Percentiles rank a stretch among this genome's conserved stretches.
phyloP scores from a whole-genome alignment of 345 rosid species.

The Nasturtium officinale region DNA sequence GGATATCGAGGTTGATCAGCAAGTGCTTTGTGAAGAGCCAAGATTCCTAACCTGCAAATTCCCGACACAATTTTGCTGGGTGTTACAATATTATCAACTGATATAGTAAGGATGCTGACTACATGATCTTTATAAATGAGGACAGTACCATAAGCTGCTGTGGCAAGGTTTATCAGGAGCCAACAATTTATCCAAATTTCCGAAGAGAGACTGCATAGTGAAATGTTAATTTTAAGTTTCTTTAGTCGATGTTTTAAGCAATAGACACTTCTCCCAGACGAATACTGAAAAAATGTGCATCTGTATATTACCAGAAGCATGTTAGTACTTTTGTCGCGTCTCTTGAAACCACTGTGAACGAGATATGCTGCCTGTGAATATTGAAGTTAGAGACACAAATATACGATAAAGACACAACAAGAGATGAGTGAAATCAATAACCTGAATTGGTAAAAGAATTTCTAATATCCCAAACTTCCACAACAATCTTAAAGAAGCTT shows the following conservation, averaged over 20 bases:
- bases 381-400: slow-evolving; percentile 34
- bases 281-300: slow-evolving; percentile 7
- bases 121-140: not conserved
- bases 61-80: not conserved
- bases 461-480: slow-evolving; percentile 93
- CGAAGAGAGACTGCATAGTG: slow-evolving; percentile 66
- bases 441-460: slow-evolving; percentile 82
- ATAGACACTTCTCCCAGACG: slow-evolving; percentile 14
- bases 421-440: slow-evolving; percentile 26
- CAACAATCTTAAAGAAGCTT: slow-evolving; percentile 78
- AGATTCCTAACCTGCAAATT: slow-evolving; percentile 62
- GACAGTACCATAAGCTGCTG: slow-evolving; percentile 71
- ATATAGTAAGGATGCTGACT: not conserved
- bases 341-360: slow-evolving; percentile 58
- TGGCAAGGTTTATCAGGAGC: slow-evolving; percentile 91
- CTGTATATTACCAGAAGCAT: slow-evolving; percentile 68
- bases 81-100: not conserved
- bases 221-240: slow-evolving; percentile 29
- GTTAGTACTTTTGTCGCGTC: slow-evolving; percentile 81
- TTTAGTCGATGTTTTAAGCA: not conserved
- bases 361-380: slow-evolving; percentile 75
- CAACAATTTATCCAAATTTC: slow-evolving; percentile 70
- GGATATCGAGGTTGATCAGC: slow-evolving; percentile 70
- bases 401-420: not conserved
- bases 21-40: slow-evolving; percentile 79